Evolutionary conservation across 805 yeast genomes (phyloP).

Genomic region (Kodamaea nitidulidarum): DNA sequence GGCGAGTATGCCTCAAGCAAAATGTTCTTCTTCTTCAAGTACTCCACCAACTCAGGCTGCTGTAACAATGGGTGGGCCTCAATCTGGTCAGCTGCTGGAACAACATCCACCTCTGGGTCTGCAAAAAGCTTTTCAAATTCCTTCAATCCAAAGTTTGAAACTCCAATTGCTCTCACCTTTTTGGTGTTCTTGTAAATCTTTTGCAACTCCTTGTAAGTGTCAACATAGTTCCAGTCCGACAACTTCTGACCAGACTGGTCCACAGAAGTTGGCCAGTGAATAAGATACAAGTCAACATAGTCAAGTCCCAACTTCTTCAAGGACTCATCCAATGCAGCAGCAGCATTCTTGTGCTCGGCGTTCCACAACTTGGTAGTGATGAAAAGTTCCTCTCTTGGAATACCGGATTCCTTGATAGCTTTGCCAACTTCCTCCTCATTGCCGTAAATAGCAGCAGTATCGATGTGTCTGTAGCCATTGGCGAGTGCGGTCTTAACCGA

Average conservation of each 20-base stretch:
- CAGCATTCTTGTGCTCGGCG: constrained; percentile 49
- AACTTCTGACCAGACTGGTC: constrained; percentile 30
- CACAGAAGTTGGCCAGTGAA: constrained; percentile 78
- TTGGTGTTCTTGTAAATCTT: constrained; percentile 46
- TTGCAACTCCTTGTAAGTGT: constrained; percentile 66
- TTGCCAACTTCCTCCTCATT: constrained; percentile 65
- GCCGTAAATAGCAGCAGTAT: constrained; percentile 65
- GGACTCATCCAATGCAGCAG: constrained; percentile 52
- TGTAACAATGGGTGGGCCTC: constrained; percentile 74
- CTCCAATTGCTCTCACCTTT: constrained; percentile 66
- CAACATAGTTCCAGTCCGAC: constrained; percentile 40
- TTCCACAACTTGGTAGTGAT: constrained; percentile 71
- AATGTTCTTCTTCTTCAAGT: constrained; percentile 49
- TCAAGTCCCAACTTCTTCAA: constrained; percentile 62
- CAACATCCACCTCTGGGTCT: constrained; percentile 44
- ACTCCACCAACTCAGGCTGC: constrained; percentile 55
- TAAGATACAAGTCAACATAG: constrained; percentile 71
- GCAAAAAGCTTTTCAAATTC: constrained; percentile 49
- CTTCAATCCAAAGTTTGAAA: constrained; percentile 62
- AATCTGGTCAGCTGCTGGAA: constrained; percentile 71
- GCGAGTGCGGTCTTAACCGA: constrained; percentile 61
- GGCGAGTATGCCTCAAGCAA: constrained; percentile 75
- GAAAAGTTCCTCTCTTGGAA: constrained; percentile 62
- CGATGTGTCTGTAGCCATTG: constrained; percentile 73
- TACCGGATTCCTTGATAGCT: constrained; percentile 51